Conservation (phyloP, 1,284 basidiomycete genomes). For the Rhodofomes roseus region DNA sequence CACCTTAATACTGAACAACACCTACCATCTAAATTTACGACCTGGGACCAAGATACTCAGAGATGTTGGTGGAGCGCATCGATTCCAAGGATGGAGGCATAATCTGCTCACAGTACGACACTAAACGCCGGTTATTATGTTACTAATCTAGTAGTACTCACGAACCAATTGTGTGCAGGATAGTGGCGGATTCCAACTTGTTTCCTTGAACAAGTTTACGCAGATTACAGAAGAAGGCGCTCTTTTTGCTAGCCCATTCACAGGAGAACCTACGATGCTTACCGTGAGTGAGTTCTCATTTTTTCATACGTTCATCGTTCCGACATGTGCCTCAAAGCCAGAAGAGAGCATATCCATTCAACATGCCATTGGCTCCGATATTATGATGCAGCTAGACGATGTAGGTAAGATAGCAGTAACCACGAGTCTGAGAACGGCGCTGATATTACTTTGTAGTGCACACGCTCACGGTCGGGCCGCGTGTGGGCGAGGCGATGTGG, state of each 20-base stretch:
- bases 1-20: conserved; percentile 80
- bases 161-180: too few relatives aligned
- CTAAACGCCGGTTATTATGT: too few relatives aligned
- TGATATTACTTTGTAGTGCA: conserved; percentile 44
- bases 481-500: conserved; percentile 81
- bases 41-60: conserved; percentile 72
- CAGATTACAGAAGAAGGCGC: conserved; percentile 85
- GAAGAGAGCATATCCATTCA: conserved; percentile 85
- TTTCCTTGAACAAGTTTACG: conserved; percentile 80
- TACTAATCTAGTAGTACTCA: too few relatives aligned
- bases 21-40: conserved; percentile 79
- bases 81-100: conserved; percentile 79
- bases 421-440: too few relatives aligned
- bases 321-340: conserved; percentile 49
- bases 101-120: conserved; percentile 70
- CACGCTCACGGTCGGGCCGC: conserved; percentile 68
- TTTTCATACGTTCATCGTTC: neutral
- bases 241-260: conserved; percentile 77
- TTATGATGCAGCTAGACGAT: conserved; percentile 90
- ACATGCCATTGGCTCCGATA: conserved; percentile 83
- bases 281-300: conserved; percentile 48
- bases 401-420: conserved; percentile 54
- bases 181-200: conserved; percentile 84
- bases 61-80: conserved; percentile 75
- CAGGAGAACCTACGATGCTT: conserved; percentile 78